Conservation (phyloP, 306 rosid species). For the Mimosa bimucronata region DNA sequence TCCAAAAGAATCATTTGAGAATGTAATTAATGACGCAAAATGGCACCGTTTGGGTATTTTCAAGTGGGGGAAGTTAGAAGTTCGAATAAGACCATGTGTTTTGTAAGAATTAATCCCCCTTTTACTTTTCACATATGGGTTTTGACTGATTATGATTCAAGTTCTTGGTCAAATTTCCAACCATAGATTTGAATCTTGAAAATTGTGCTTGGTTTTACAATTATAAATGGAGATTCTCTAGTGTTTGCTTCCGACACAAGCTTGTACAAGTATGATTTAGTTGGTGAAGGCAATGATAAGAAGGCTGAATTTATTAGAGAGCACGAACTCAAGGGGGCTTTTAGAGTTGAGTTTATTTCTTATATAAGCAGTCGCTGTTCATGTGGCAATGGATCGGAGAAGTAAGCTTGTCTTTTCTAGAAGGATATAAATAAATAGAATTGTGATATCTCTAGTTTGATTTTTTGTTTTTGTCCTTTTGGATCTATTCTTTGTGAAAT, state of each 20-base stretch:
- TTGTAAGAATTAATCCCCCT: not conserved
- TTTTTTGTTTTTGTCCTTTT: no score
- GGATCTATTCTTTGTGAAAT: no score
- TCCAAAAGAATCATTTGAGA: not conserved
- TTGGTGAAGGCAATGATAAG: not conserved
- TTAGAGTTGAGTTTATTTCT: no score
- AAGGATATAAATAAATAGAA: no score
- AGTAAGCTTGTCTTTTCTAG: no score
- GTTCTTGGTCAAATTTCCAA: not conserved
- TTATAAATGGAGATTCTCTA: not conserved
- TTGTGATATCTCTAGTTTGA: no score
- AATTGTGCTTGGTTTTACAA: not conserved
- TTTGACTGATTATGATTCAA: not conserved
- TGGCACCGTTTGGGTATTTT: not conserved
- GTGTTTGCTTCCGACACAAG: not conserved
- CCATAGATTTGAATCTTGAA: not conserved
- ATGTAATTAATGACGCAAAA: not conserved
- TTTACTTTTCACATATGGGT: not conserved
- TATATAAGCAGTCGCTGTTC: no score
- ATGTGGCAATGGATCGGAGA: no score
- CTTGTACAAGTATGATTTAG: not conserved
- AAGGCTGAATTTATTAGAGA: not conserved
- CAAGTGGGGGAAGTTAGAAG: not conserved
- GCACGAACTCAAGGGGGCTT: no score
- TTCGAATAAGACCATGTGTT: not conserved